Conservation (phyloP, 192 early-diverging fungal species). For the Rhizoclosmatium globosum region DNA sequence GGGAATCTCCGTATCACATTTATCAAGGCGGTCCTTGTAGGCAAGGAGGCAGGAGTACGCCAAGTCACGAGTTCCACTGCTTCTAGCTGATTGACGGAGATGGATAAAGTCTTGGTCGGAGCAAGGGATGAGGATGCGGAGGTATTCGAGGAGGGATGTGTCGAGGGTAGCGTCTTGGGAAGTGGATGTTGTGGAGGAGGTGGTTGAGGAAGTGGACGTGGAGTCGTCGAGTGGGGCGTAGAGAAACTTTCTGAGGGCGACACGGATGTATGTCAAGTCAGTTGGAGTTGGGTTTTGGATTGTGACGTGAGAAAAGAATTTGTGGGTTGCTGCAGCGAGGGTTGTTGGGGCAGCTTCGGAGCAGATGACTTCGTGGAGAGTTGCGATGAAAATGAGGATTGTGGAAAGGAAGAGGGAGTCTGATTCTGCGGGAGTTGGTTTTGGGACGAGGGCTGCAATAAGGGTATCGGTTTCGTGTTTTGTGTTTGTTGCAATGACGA, state of each 20-base stretch:
- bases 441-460: neutral
- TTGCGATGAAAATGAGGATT: constrained; percentile 2
- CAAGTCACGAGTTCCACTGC: too few species aligned
- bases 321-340: neutral
- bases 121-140: too few species aligned
- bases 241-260: neutral
- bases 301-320: neutral
- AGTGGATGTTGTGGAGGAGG: neutral
- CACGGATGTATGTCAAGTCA: neutral
- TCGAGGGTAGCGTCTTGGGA: neutral
- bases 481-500: neutral
- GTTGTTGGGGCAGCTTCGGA: neutral
- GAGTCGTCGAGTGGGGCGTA: neutral
- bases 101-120: too few species aligned
- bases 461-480: neutral
- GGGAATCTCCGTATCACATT: too few species aligned
- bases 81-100: too few species aligned
- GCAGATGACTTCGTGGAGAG: constrained; percentile 1
- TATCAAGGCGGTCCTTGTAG: too few species aligned
- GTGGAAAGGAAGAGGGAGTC: constrained; percentile 24
- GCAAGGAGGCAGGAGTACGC: too few species aligned
- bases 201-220: neutral
- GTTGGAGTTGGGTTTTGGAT: neutral
- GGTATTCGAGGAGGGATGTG: neutral
- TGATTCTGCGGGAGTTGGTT: constrained; percentile 15